Evolutionary conservation across 1,139 yeast genomes (phyloP).

Genomic region (Wickerhamomyces sp.): DNA sequence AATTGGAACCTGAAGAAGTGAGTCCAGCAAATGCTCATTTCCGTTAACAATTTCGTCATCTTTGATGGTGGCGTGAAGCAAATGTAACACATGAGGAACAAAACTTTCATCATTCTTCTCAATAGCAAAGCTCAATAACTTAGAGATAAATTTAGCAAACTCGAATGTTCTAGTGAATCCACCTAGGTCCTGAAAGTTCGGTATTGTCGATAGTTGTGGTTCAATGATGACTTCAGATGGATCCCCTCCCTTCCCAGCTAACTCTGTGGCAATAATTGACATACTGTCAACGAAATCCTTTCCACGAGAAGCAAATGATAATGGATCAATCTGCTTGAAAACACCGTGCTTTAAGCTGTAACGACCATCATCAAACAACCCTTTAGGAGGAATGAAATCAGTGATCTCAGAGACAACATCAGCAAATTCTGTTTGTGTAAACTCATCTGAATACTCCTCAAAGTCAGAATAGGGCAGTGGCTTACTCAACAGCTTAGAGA

Average conservation of each 20-base stretch:
- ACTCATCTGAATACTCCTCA: constrained; percentile 35
- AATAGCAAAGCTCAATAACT: constrained; percentile 48
- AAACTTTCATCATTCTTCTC: constrained; percentile 46
- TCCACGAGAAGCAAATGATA: constrained; percentile 27
- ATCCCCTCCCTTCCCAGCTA: constrained; percentile 31
- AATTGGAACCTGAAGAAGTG: constrained; percentile 51
- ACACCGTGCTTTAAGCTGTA: constrained; percentile 44
- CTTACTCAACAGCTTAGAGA: constrained; percentile 45
- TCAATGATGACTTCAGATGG: constrained; percentile 41
- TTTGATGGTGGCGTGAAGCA: constrained; percentile 56
- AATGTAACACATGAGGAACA: constrained; percentile 56
- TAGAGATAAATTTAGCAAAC: constrained; percentile 55
- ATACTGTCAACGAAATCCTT: constrained; percentile 40
- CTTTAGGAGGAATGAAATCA: constrained; percentile 46
- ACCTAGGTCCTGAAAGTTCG: constrained; percentile 37
- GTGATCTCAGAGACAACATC: constrained; percentile 44
- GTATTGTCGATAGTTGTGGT: constrained; percentile 32
- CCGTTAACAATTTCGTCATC: constrained; percentile 49
- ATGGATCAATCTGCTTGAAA: constrained; percentile 38
- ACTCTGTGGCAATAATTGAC: constrained; percentile 29
- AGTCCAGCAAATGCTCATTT: constrained; percentile 32
- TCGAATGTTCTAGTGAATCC: constrained; percentile 44
- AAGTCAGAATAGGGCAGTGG: constrained; percentile 53
- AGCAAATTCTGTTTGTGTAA: constrained; percentile 28
- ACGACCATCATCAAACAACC: constrained; percentile 51